A percentile compares a stretch with the other conserved stretches of the same genome.
Conservation (phyloP, 192 early-diverging fungal genomes). For the Phlyctochytrium arcticum region DNA sequence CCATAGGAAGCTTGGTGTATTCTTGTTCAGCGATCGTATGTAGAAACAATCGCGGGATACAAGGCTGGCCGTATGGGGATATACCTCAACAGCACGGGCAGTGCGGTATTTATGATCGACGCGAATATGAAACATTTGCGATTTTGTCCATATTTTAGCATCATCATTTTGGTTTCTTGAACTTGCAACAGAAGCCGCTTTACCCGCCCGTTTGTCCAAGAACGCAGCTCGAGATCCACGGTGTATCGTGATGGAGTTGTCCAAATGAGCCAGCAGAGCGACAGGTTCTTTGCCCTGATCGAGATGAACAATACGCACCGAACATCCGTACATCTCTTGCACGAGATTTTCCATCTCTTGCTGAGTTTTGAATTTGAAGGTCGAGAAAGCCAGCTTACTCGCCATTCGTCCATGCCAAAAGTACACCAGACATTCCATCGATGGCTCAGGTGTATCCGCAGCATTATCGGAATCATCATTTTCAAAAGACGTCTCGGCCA, state of each 20-base stretch:
- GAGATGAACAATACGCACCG: conserved; percentile 30
- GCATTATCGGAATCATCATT: neutral
- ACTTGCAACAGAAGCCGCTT: neutral
- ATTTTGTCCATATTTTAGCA: neutral
- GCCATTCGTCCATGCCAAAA: conserved; percentile 45
- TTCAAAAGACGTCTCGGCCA: too few species aligned
- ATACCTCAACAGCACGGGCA: conserved; percentile 42
- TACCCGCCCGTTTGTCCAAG: neutral
- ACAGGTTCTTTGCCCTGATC: conserved; percentile 47
- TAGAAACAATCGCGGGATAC: conserved; percentile 48
- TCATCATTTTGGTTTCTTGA: neutral
- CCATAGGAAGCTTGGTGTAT: conserved; percentile 33
- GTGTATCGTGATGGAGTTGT: conserved; percentile 41
- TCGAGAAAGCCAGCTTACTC: conserved; percentile 35
- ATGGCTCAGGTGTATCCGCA: neutral
- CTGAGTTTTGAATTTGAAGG: conserved; percentile 47
- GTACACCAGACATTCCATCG: conserved; percentile 52
- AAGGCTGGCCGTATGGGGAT: conserved; percentile 7
- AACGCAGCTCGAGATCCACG: conserved; percentile 23
- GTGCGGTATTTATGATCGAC: conserved; percentile 43
- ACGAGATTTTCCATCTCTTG: conserved; percentile 45
- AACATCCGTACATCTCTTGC: conserved; percentile 40
- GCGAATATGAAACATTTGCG: conserved; percentile 45
- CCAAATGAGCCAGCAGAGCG: conserved; percentile 47
- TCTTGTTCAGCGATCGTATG: conserved; percentile 1